Evolutionary conservation across 169 alveolate genomes (phyloP).

Genomic region (Eimeria falciformis): DNA sequence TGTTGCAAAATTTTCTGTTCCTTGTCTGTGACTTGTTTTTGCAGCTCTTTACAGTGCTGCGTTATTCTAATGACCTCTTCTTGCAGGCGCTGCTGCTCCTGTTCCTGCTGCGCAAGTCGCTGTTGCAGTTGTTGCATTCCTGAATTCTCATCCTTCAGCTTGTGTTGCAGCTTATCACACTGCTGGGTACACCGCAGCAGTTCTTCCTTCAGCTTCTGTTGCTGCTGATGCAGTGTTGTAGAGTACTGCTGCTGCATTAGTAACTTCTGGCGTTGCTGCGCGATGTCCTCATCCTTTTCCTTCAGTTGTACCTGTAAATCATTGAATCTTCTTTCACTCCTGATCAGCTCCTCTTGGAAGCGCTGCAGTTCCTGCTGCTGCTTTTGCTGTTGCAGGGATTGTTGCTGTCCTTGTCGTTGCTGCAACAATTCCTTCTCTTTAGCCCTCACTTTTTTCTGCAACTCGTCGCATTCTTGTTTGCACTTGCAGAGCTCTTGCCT

Average conservation of each 20-base stretch:
- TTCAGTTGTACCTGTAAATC: background rate
- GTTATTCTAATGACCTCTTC: background rate
- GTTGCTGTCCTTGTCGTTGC: too few relatives aligned
- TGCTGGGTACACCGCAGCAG: background rate
- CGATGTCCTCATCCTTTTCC: background rate
- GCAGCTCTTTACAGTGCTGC: background rate
- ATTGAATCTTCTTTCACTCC: background rate
- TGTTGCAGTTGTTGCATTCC: background rate
- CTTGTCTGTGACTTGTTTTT: background rate
- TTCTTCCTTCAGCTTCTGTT: background rate
- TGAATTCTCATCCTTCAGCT: background rate
- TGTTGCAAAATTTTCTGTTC: background rate
- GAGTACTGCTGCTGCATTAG: slow-evolving; percentile 25
- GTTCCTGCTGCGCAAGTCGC: background rate
- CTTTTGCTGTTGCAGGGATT: too few relatives aligned
- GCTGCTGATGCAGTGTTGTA: background rate
- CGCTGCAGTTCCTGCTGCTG: too few relatives aligned
- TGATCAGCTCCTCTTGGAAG: background rate
- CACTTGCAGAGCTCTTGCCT: background rate
- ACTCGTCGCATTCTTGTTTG: too few relatives aligned
- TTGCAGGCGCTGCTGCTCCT: background rate
- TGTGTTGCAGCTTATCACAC: background rate
- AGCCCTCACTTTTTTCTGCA: too few relatives aligned
- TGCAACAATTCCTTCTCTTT: too few relatives aligned
- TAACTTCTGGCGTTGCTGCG: background rate